Evolutionary conservation across 306 rosid species (phyloP), one percentile per base, ranked within the genome.

Genomic region (Ormosia semicastrata): DNA sequence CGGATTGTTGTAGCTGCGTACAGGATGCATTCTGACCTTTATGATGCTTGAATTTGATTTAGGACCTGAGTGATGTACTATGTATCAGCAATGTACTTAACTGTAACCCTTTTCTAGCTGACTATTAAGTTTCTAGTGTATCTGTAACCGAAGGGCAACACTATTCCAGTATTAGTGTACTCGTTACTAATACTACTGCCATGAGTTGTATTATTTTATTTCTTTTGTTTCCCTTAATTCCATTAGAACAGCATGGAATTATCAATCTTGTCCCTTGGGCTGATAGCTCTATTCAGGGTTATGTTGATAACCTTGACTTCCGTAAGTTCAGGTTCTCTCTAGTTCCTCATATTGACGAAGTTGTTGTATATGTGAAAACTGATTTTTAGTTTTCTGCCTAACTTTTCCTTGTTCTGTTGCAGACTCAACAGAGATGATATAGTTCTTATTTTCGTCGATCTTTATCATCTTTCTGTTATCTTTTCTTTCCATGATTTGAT

Each of bases 361-460:
- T 74, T 53, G 64, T 76, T 77, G 73, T 13, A 14, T 75, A 15
- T 72, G 6, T 59, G 40, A 63, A 40, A 39, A 49, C 18, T 69
- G 54, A 10, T 59, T 30, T 56, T 65, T 41, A 18, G 15, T 57
- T 73, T 77, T 77, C 82, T 80, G 39, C 52, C 77, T 72, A 46
- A 70, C 36, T 50, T 66, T 71, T 74, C 72, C 64, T 73, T 74
- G 80, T 77, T 77, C 18, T 88, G 54, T 59, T 76, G 81, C 92
- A 88, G 91, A 84, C 76, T 73, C 71, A 64, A 73, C 81, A 81
- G 58, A 77, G 80, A 62, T 68, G 32, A 83, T 41, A 71, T 65
- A 24, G 77, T 72, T 82, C 64, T n/a, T 73, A 39, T 65, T 43
- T 72, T 37, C 34, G n/a, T 44, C 8, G 8, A 47, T 49, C 70